These are phyloP conservation scores for Capronia epimyces DNA, from an alignment of 2,329 filamentous ascomycete genomes.

Conservation along the genomic window DNA sequence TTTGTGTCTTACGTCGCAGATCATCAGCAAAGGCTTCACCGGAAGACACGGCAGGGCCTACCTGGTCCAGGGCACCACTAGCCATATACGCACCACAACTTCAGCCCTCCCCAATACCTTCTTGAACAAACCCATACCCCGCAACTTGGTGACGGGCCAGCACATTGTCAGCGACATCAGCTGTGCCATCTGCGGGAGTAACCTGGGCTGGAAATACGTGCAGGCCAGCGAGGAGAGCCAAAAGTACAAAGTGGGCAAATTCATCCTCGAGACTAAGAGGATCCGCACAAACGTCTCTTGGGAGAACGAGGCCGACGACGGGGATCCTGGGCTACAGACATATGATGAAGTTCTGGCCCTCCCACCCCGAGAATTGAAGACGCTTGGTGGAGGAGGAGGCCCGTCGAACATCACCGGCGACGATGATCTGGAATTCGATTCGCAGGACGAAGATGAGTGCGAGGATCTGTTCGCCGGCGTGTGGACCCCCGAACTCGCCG, in stretches of 20 bases:
- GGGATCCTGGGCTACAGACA: neutral
- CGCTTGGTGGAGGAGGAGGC: constrained; percentile 8
- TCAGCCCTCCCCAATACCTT: constrained; percentile 54
- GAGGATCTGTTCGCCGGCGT: constrained; percentile 60
- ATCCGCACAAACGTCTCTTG: constrained; percentile 49
- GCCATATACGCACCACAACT: constrained; percentile 17
- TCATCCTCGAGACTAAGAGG: constrained; percentile 57
- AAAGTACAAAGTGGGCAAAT: constrained; percentile 62
- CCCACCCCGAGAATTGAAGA: constrained; percentile 19
- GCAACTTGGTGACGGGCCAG: constrained; percentile 58
- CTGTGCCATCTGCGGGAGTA: constrained; percentile 51
- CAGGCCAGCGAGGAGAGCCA: constrained; percentile 57
- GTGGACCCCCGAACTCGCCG: constrained; percentile 54
- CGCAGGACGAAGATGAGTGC: constrained; percentile 62
- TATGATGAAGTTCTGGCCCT: constrained; percentile 22
- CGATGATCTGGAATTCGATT: constrained; percentile 53
- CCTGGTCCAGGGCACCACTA: constrained; percentile 45
- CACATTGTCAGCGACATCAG: constrained; percentile 59
- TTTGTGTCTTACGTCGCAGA: constrained; percentile 54
- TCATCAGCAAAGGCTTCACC: constrained; percentile 61
- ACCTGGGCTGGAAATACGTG: constrained; percentile 62
- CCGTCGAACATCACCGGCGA: neutral
- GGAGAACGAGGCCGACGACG: constrained; percentile 39
- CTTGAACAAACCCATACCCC: constrained; percentile 51
- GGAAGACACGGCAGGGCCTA: constrained; percentile 61